phyloP scores from a whole-genome alignment of 257 asterid species.

The Datura wrightii region DNA sequence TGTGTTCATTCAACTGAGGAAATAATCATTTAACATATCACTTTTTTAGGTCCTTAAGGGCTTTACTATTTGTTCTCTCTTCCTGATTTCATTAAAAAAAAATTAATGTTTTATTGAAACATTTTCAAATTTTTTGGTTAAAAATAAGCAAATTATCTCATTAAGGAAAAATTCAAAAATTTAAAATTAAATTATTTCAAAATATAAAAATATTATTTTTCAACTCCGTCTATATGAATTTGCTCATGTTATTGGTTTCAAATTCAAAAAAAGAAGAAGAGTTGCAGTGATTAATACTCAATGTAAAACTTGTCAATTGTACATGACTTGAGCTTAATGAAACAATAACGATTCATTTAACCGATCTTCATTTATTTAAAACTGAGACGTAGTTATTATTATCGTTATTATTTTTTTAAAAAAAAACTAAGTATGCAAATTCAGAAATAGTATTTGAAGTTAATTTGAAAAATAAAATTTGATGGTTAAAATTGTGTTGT shows the following conservation, averaged over 20 bases:
- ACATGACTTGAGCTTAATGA: neutral
- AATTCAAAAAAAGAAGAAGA: neutral
- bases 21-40: conserved; percentile 18
- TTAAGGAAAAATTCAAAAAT: too few species aligned
- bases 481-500: too few species aligned
- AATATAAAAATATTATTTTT: neutral
- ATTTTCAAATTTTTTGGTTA: neutral
- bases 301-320: neutral
- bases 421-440: neutral
- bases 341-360: neutral
- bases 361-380: neutral
- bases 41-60: neutral
- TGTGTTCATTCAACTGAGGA: neutral
- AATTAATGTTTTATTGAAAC: neutral
- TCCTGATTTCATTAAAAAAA: neutral
- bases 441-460: neutral
- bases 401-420: neutral
- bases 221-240: neutral
- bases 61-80: neutral
- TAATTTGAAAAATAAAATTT: neutral
- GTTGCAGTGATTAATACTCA: neutral
- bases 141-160: too few species aligned
- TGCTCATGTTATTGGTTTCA: neutral
- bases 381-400: neutral
- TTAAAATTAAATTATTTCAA: too few species aligned